phyloP scores from a whole-genome alignment of 495 filamentous ascomycete species.

The Aspergillus avenaceus region DNA sequence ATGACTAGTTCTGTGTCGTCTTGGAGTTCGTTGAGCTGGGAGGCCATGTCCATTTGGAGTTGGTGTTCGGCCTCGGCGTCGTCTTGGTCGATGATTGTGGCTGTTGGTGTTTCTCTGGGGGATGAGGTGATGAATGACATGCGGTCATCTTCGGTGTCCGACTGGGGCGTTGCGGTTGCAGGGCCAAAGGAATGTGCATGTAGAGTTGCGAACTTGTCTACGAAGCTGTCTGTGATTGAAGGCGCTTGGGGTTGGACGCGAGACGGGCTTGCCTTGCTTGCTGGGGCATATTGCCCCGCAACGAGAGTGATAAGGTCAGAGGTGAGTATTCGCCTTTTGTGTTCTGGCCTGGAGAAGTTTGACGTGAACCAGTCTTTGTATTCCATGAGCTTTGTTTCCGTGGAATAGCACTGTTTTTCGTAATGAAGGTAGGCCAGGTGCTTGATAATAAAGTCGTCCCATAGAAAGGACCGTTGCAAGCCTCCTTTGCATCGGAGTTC shows the following conservation, averaged over 20 bases:
- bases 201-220: conserved; percentile 25
- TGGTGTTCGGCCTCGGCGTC: not conserved
- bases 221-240: conserved; percentile 30
- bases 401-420: conserved; percentile 17
- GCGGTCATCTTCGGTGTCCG: conserved; percentile 8
- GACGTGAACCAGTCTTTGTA: conserved; percentile 35
- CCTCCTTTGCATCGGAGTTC: conserved; percentile 35
- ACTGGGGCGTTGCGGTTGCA: not conserved
- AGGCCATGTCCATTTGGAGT: not conserved
- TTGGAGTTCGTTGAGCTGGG: not conserved
- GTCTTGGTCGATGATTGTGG: not conserved
- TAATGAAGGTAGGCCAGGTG: conserved; percentile 37
- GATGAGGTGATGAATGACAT: conserved; percentile 9
- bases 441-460: conserved; percentile 64
- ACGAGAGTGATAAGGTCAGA: conserved; percentile 22
- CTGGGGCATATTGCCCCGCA: conserved; percentile 21
- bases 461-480: conserved; percentile 48
- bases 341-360: conserved; percentile 21
- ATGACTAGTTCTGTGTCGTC: conserved; percentile 1
- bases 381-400: conserved; percentile 12
- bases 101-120: not conserved
- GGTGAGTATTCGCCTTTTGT: conserved; percentile 37
- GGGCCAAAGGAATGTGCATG: conserved; percentile 24
- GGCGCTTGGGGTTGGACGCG: not conserved
- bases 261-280: conserved; percentile 1